Base-by-base conservation (phyloP, 352 stramenopile species). In the Phytophthora multivora region DNA sequence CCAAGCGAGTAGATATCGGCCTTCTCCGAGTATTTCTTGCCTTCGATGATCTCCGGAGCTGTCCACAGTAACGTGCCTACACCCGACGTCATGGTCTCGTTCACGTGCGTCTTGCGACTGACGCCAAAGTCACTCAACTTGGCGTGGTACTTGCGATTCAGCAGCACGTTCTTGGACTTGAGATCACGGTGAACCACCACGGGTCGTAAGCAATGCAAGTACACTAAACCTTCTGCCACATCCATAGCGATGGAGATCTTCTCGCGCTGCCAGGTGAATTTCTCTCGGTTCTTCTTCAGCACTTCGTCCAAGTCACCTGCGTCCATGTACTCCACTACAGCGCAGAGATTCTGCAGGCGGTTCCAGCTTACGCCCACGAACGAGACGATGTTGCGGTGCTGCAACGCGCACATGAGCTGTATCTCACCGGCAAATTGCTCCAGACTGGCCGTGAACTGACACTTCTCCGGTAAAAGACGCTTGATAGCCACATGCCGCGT, bases 41-140 rank as follows among this genome's bases (percentile, higher is more conserved):
- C 85, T 53, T 89, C 69, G 18, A 97, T 91, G 55, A 97, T 93
- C 70, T 97, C 90, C 2, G 90, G 89, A 0, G 89, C 89, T 13
- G 87, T 95, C 88, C 88, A 97, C 8, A 90, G 66, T 31, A 90
- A 67, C 15, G 85, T 97, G 13, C 88, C 88, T 10, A 89, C 83
- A 13, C 90, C 84, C 1, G 81, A 90, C 13, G 85, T 90, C 75
- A 89, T 86, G 0, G 83, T 91, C 47, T 91, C 77, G 55, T 92
- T 89, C 19, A 89, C 69, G 15, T 68, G 70, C 9, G 83, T 81
- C 56, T 91, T 83, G 33, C 87, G 79, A 40, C 83, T 91, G 21
- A 96, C 77, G 4, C 89, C 90, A 66, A 97, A 96, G 65, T 96
- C 90, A n/a, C 79, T 89, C 21, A 97, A 68, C 61, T 97, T 97